Conservation (phyloP, 1,139 yeast species). For the Nematodospora anomalae region DNA sequence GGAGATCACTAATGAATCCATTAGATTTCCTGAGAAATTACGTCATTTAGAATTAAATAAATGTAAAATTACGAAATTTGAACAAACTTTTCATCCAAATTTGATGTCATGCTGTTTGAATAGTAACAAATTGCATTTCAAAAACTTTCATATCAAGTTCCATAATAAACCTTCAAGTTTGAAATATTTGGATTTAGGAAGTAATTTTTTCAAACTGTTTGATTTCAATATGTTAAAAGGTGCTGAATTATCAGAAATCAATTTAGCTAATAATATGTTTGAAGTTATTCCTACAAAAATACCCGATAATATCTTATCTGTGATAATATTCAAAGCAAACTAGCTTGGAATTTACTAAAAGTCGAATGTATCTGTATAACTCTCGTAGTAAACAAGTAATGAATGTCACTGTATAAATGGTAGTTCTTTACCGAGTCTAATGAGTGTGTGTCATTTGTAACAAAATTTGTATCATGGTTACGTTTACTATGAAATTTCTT, state of each 20-base stretch:
- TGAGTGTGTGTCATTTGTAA: too few relatives aligned
- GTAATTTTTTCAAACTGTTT: constrained; percentile 14
- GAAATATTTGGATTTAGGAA: constrained; percentile 15
- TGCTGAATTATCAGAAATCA: constrained; percentile 13
- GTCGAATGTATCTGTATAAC: too few relatives aligned
- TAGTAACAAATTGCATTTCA: constrained; percentile 12
- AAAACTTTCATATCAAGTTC: constrained; percentile 9
- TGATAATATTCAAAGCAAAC: constrained; percentile 10
- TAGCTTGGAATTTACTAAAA: neutral
- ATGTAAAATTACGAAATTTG: constrained; percentile 14
- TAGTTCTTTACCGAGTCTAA: too few relatives aligned
- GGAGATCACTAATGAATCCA: constrained; percentile 7
- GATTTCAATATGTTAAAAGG: constrained; percentile 11
- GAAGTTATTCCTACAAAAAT: constrained; percentile 17
- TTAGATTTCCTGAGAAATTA: constrained; percentile 11
- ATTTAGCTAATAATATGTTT: constrained; percentile 17
- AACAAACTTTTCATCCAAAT: constrained; percentile 4
- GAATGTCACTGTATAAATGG: too few relatives aligned
- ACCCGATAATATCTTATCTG: constrained; percentile 13
- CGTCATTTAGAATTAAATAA: constrained; percentile 14
- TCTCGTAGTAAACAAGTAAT: too few relatives aligned
- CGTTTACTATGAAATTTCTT: too few relatives aligned
- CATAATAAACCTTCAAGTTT: constrained; percentile 8
- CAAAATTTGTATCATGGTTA: too few relatives aligned
- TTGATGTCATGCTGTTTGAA: constrained; percentile 11